phyloP scores from a whole-genome alignment of 495 filamentous ascomycete genomes.

The Chaetomium fimeti region DNA sequence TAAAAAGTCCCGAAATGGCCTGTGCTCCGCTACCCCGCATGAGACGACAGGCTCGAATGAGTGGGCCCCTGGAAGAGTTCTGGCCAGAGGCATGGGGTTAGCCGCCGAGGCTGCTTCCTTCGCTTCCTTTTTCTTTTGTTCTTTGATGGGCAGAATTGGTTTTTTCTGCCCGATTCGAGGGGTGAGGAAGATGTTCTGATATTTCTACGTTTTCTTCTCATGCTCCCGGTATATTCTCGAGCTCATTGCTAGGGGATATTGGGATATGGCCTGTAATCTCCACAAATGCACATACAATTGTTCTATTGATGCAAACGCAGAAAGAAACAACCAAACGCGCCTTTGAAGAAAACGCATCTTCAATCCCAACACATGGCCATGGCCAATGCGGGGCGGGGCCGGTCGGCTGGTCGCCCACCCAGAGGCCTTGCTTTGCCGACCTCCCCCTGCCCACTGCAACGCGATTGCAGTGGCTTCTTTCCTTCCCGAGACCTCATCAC shows the following conservation, averaged over 20 bases:
- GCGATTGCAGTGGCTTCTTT: conserved; percentile 9
- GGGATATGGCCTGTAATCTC: too few relatives aligned
- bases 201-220: too few relatives aligned
- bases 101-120: conserved; percentile 11
- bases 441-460: background rate
- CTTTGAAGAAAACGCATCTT: too few relatives aligned
- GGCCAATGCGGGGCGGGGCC: background rate
- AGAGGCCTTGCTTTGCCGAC: conserved; percentile 25
- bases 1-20: background rate
- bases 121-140: conserved; percentile 1
- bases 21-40: conserved; percentile 6
- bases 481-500: conserved; percentile 16
- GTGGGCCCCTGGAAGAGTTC: background rate
- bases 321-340: too few relatives aligned
- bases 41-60: background rate
- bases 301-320: too few relatives aligned
- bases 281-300: too few relatives aligned
- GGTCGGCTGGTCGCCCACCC: conserved; percentile 11
- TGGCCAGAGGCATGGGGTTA: conserved; percentile 1
- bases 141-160: background rate
- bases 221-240: too few relatives aligned
- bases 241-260: too few relatives aligned
- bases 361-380: background rate
- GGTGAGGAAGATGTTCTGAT: too few relatives aligned
- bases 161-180: background rate